Evolutionary conservation across 768 basidiomycete genomes (phyloP), one percentile per base, ranked within the genome.

Genomic region (Termitomyces sp.): DNA sequence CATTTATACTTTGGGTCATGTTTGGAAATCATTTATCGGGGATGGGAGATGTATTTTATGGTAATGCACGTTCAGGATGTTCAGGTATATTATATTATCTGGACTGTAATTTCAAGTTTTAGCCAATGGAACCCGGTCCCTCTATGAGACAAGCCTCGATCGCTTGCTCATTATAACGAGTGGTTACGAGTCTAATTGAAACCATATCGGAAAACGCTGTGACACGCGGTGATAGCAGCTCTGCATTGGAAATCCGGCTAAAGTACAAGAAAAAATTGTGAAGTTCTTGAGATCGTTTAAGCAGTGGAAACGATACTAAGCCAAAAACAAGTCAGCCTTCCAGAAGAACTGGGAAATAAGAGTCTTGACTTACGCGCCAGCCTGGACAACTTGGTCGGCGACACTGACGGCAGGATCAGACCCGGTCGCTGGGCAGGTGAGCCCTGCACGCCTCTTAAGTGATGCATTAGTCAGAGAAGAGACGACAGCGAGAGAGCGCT

Each of bases 401-500:
- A 63, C 56, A 47, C 27, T 46, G 14, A 61, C 45, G 8, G 40
- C n/a, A 5, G 52, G 8, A 32, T 42, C 20, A 20, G 44, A 47
- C 18, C 26, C 45, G n/a, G 56, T 9, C n/a, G 45, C 22, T 27
- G 62, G 43, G 33, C 62, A 63, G 12, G 48, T 63, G 16, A 63
- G 62, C n/a, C 27, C 37, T 40, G 53, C 59, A 30, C 53, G 62
- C 44, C 48, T 62, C 45, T 53, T 39, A 32, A 45, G 36, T 18
- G 45, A 32, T 5, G 50, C 6, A 10, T 12, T 53, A 30, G 22
- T 55, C 30, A 60, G 44, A 26, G 33, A 53, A 4, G 62, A 51
- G 27, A 45, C 30, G 12, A 47, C 36, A 30, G 56, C 34, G 7
- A 63, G 44, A 51, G 62, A 63, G 24, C 62, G 62, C 32, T 63